Percentiles rank a stretch among this genome's conserved stretches.
Conservation (phyloP, 805 yeast species). For the Phaffomyces thermotolerans region DNA sequence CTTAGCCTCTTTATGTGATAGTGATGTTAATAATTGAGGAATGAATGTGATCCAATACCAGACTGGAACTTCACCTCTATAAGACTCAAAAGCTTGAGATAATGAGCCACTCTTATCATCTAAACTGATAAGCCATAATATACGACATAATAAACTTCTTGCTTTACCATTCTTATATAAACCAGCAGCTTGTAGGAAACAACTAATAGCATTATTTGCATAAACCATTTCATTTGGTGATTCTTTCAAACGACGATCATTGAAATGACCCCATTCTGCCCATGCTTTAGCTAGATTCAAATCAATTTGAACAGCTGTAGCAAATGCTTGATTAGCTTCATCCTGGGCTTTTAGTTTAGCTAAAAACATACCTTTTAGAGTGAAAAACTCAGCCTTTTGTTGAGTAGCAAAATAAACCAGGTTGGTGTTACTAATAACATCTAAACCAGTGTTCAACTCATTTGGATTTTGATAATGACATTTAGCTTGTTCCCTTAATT, state of each 20-base stretch:
- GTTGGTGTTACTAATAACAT: constrained; percentile 94
- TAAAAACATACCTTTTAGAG: constrained; percentile 95
- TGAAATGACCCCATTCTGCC: constrained; percentile 99
- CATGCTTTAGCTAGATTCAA: constrained; percentile 93
- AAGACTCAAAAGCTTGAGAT: constrained; percentile 82
- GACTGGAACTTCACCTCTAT: constrained; percentile 93
- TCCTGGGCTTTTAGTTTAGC: constrained; percentile 86
- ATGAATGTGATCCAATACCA: constrained; percentile 99
- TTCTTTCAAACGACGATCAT: constrained; percentile 81
- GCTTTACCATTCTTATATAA: constrained; percentile 89
- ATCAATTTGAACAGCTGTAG: constrained; percentile 95
- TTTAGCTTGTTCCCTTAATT: constrained; percentile 93
- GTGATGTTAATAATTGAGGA: constrained; percentile 84
- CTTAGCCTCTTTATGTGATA: constrained; percentile 87
- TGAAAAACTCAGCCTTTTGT: constrained; percentile 96
- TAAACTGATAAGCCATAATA: constrained; percentile 86
- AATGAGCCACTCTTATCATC: constrained; percentile 81
- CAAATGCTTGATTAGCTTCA: constrained; percentile 96
- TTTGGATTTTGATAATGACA: constrained; percentile 91
- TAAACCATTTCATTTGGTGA: constrained; percentile 71
- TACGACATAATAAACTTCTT: constrained; percentile 78
- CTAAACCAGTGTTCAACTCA: constrained; percentile 90
- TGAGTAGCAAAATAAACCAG: constrained; percentile 94
- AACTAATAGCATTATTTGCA: constrained; percentile 91
- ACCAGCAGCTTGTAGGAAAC: constrained; percentile 97